A percentile compares a stretch with the other conserved stretches of the same genome.
These are phyloP conservation scores for Saksenaea vasiformis DNA, from an alignment of 371 early-diverging fungal genomes.

Conservation along the genomic window DNA sequence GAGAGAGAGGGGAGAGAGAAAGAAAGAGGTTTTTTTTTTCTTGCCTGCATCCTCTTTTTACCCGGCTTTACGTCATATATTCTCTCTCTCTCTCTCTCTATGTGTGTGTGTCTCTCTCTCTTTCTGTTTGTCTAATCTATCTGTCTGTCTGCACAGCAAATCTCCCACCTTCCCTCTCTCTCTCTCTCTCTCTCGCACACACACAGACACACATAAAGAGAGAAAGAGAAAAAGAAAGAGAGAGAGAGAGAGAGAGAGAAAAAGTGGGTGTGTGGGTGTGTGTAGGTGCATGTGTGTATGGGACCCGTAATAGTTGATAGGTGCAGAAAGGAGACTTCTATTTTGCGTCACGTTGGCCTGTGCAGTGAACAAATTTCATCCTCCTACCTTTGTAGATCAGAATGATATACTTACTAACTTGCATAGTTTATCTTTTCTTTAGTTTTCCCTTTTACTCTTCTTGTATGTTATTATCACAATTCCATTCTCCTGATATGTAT, in stretches of 20 bases:
- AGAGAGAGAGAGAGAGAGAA: not conserved
- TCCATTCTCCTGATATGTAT: not conserved
- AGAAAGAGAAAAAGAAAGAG: not conserved
- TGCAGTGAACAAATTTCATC: constrained; percentile 5
- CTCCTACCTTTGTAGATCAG: constrained; percentile 2
- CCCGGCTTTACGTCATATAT: not conserved
- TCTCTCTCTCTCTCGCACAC: no score
- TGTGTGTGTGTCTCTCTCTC: no score
- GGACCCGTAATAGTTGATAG: no score
- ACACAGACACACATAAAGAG: not conserved
- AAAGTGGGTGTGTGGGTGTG: not conserved
- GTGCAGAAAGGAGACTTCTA: not conserved
- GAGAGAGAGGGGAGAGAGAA: no score
- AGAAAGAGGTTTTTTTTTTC: no score
- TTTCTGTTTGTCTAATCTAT: no score
- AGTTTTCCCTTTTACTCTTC: not conserved
- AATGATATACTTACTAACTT: not conserved
- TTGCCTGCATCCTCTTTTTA: not conserved
- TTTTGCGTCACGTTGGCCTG: constrained; percentile 7
- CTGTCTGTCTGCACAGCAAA: no score
- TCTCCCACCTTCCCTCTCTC: no score
- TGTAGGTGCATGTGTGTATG: no score
- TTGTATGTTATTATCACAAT: not conserved
- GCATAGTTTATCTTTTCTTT: not conserved
- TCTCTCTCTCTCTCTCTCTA: no score